Percentiles rank a stretch among this genome's conserved stretches.
These are phyloP conservation scores for Yamadazyma sp. DNA, from an alignment of 805 yeast genomes.

Conservation along the genomic window DNA sequence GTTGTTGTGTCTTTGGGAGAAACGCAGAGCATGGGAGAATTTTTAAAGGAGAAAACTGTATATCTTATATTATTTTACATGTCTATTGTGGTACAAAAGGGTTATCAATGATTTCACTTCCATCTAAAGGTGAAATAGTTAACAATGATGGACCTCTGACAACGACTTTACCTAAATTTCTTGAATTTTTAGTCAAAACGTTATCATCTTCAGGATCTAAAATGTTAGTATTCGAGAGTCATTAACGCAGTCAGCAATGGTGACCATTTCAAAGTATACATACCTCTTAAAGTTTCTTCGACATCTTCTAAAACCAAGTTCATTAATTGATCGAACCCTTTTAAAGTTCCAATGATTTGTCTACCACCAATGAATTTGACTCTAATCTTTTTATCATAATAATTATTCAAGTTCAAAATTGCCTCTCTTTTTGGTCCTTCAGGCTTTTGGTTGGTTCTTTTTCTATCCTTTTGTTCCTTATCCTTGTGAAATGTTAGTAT, in stretches of 20 bases:
- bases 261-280: background rate
- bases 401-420: conserved; percentile 73
- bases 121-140: conserved; percentile 71
- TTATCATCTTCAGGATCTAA: conserved; percentile 61
- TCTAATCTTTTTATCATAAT: conserved; percentile 66
- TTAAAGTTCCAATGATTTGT: conserved; percentile 72
- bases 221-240: conserved; percentile 13
- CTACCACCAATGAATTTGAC: conserved; percentile 87
- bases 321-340: conserved; percentile 82
- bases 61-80: background rate
- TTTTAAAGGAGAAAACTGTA: background rate
- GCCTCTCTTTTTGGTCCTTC: conserved; percentile 91
- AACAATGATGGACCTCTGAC: conserved; percentile 81
- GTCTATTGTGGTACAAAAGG: conserved; percentile 42
- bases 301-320: conserved; percentile 73
- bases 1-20: no score
- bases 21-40: no score
- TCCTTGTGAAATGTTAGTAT: background rate
- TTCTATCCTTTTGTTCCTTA: conserved; percentile 14
- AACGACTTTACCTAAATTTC: conserved; percentile 74
- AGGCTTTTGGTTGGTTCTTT: conserved; percentile 24
- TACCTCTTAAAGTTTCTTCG: conserved; percentile 54
- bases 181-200: conserved; percentile 51
- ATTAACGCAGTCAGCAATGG: background rate
- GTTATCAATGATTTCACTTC: conserved; percentile 66